phyloP scores from a whole-genome alignment of 768 basidiomycete species.

The Trametes gibbosa region DNA sequence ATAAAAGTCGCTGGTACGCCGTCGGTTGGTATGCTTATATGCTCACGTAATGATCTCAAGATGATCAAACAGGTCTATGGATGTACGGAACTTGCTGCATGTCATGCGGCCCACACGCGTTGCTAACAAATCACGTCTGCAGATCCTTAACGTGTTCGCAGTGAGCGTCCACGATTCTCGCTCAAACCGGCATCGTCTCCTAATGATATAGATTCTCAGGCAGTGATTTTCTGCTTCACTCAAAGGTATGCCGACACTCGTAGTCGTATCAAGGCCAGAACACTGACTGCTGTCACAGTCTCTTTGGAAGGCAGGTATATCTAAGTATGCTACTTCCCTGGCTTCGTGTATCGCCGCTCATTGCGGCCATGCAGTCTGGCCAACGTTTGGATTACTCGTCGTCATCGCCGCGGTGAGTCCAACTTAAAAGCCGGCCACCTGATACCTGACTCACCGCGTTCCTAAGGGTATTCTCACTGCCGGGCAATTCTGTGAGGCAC shows the following conservation, averaged over 20 bases:
- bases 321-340: not conserved
- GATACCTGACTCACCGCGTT: not conserved
- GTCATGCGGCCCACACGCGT: not conserved
- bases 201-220: not conserved
- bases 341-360: not conserved
- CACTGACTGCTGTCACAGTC: not conserved
- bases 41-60: no score
- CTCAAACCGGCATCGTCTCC: not conserved
- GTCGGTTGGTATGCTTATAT: no score
- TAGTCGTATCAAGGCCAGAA: not conserved
- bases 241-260: not conserved
- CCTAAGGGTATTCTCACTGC: not conserved
- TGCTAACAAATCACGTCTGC: not conserved
- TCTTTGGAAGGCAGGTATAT: not conserved
- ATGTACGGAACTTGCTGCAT: not conserved
- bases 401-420: not conserved
- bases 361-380: not conserved
- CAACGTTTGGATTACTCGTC: not conserved
- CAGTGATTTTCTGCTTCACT: slow-evolving; percentile 2
- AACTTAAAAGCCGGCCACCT: not conserved
- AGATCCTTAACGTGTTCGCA: slow-evolving; percentile 2
- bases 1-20: not conserved
- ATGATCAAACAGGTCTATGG: not conserved
- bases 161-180: not conserved
- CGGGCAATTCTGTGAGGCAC: not conserved